These are phyloP conservation scores for Zygosaccharomyces sapae DNA, from an alignment of 1,139 yeast genomes.

Conservation along the genomic window DNA sequence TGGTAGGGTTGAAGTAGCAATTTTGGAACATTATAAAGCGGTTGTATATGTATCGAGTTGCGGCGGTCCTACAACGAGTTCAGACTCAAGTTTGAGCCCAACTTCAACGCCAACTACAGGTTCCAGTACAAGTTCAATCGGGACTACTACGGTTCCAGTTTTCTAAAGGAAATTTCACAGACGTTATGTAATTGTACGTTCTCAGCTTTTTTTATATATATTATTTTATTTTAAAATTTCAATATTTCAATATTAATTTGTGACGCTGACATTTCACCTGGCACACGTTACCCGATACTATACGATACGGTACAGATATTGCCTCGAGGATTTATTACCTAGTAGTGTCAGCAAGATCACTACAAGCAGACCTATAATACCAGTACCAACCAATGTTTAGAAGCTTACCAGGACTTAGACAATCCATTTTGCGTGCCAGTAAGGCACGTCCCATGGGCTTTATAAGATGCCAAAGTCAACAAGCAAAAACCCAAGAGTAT, in stretches of 20 bases:
- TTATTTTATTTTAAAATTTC: neutral
- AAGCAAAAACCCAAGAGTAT: conserved; percentile 22
- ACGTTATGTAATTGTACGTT: neutral
- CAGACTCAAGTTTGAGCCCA: neutral
- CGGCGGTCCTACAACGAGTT: conserved; percentile 5
- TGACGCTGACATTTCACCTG: neutral
- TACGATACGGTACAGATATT: neutral
- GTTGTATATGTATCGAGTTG: conserved; percentile 25
- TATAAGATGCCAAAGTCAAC: conserved; percentile 8
- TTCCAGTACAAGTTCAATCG: conserved; percentile 7
- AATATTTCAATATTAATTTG: neutral
- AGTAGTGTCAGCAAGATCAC: no score
- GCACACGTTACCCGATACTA: neutral
- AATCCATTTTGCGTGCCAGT: neutral
- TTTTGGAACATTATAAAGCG: conserved; percentile 25
- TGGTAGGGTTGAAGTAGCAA: conserved; percentile 22
- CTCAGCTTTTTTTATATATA: neutral
- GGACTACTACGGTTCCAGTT: conserved; percentile 14
- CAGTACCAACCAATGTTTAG: neutral
- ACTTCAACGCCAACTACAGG: conserved; percentile 1
- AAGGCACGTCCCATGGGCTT: conserved; percentile 4
- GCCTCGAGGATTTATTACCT: no score
- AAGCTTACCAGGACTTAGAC: conserved; percentile 1
- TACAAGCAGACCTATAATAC: no score
- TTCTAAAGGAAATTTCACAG: conserved; percentile 1